phyloP scores from a whole-genome alignment of 1,284 basidiomycete species.

The Cerrena zonata region DNA sequence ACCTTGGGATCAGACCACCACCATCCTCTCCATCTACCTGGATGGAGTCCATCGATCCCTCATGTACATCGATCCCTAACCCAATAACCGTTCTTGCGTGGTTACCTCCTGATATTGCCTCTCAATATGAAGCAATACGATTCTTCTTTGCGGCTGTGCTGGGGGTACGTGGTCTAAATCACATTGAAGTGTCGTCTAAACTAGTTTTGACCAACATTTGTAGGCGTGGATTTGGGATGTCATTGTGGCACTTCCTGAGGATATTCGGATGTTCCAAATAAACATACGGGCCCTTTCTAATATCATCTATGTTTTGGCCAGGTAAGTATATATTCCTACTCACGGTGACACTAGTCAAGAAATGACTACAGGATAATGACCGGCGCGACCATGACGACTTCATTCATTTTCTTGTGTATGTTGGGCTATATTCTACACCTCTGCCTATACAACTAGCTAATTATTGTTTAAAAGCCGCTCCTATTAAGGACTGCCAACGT shows the following conservation, averaged over 20 bases:
- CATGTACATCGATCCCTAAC: not conserved
- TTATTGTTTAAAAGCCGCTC: not conserved
- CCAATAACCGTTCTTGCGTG: constrained; percentile 2
- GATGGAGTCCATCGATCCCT: not conserved
- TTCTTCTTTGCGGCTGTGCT: not conserved
- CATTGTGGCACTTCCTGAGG: constrained; percentile 2
- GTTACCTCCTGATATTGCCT: not conserved
- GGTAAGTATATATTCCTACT: not conserved
- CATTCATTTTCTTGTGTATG: not conserved
- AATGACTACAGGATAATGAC: not conserved
- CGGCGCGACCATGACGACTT: not conserved
- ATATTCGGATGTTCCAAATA: not conserved
- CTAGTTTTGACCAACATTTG: not conserved
- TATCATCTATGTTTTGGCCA: not conserved
- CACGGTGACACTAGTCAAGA: not conserved
- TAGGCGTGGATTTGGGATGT: constrained; percentile 5
- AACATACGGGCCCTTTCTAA: not conserved
- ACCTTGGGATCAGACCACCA: no score
- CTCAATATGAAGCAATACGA: not conserved
- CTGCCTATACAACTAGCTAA: no score
- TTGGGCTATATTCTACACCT: not conserved
- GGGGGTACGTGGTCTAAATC: constrained; percentile 3
- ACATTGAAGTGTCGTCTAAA: not conserved
- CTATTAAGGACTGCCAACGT: not conserved
- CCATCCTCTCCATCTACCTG: no score